Percentiles rank a stretch among this genome's conserved stretches.
Conservation (phyloP, 192 early-diverging fungal species). For the Podila epigama region DNA sequence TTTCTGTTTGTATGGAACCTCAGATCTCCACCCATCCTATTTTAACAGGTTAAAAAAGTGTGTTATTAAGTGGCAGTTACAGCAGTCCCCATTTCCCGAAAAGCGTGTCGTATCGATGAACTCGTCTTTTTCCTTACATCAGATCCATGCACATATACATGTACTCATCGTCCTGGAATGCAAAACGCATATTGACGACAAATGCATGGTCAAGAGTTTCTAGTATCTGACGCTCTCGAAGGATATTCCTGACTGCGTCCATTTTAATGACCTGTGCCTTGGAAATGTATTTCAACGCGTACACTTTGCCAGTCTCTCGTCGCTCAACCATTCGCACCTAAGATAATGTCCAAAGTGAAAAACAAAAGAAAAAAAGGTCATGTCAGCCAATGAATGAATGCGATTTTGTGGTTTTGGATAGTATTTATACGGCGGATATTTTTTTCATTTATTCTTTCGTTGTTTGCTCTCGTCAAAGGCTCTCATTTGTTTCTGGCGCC, state of each 20-base stretch:
- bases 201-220: conserved; percentile 79
- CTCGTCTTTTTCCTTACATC: conserved; percentile 60
- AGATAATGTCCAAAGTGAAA: not conserved
- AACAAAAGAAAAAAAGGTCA: not conserved
- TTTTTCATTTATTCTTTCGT: no score
- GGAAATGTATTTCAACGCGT: conserved; percentile 91
- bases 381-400: not conserved
- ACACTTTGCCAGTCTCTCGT: conserved; percentile 70
- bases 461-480: no score
- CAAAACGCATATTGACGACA: conserved; percentile 82
- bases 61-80: no score
- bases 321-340: conserved; percentile 88
- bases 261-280: conserved; percentile 86
- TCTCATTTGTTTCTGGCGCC: no score
- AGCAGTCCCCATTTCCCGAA: no score
- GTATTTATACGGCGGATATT: no score
- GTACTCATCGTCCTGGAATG: conserved; percentile 91
- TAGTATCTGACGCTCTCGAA: conserved; percentile 77
- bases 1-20: conserved; percentile 79
- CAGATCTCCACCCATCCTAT: conserved; percentile 85
- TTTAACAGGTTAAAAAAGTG: no score
- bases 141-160: conserved; percentile 91
- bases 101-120: not conserved
- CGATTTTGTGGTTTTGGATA: not conserved
- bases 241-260: conserved; percentile 85